Percentiles rank a stretch among this genome's conserved stretches.
These are phyloP conservation scores for Auriscalpium orientale DNA, from an alignment of 768 basidiomycete genomes.

Conservation along the genomic window DNA sequence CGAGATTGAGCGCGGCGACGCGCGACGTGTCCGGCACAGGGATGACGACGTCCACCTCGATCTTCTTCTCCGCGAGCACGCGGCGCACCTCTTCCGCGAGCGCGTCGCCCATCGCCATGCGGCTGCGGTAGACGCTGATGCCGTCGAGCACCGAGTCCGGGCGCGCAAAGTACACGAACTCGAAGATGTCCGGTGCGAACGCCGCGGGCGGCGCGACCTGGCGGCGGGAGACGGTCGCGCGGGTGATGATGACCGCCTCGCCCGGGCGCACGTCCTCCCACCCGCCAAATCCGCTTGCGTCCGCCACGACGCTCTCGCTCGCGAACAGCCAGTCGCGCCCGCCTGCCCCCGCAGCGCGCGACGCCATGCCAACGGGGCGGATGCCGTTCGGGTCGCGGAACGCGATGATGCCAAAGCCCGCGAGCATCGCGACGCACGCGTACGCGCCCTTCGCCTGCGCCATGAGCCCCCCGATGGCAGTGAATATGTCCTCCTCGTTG, in stretches of 20 bases:
- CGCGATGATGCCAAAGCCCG: slow-evolving; percentile 95
- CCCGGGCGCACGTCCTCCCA: slow-evolving; percentile 88
- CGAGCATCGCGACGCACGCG: slow-evolving; percentile 97
- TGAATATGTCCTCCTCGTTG: slow-evolving; percentile 99
- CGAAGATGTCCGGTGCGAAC: slow-evolving; percentile 97
- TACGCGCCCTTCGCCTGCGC: slow-evolving; percentile 86
- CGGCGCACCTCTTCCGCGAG: slow-evolving; percentile 81
- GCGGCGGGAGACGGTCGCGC: slow-evolving; percentile 64
- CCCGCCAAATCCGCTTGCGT: slow-evolving; percentile 82
- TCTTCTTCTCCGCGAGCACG: slow-evolving; percentile 56
- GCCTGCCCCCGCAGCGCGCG: slow-evolving; percentile 41
- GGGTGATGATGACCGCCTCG: slow-evolving; percentile 94
- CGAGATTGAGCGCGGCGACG: slow-evolving; percentile 92
- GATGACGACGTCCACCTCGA: slow-evolving; percentile 91
- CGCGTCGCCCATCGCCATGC: slow-evolving; percentile 99
- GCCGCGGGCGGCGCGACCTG: slow-evolving; percentile 60
- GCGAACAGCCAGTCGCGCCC: slow-evolving; percentile 86
- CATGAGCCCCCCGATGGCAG: slow-evolving; percentile 86
- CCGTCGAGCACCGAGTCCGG: slow-evolving; percentile 98
- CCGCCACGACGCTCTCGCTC: slow-evolving; percentile 94
- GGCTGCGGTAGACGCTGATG: slow-evolving; percentile 92
- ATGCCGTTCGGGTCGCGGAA: slow-evolving; percentile 99
- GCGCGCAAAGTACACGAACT: slow-evolving; percentile 97
- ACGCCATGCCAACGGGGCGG: slow-evolving; percentile 83
- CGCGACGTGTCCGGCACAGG: slow-evolving; percentile 97